phyloP scores from a whole-genome alignment of 2,329 filamentous ascomycete genomes.

The Pyrenochaeta sp. region DNA sequence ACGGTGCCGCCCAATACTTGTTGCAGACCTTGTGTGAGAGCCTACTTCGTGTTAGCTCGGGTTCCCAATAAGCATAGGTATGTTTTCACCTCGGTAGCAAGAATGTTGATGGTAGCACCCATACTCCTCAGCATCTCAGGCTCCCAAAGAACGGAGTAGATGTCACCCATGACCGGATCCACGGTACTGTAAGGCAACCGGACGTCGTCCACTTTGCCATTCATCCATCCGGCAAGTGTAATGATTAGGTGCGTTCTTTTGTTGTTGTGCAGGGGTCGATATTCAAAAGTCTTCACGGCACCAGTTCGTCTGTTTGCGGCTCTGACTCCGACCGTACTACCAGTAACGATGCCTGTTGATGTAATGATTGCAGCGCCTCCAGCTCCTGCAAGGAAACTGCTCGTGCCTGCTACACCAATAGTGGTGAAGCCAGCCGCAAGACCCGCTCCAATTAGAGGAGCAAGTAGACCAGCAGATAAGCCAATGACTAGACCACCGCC shows the following conservation, averaged over 20 bases:
- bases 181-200: slow-evolving; percentile 95
- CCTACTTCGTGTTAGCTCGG: slow-evolving; percentile 61
- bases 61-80: slow-evolving; percentile 31
- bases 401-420: slow-evolving; percentile 88
- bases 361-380: slow-evolving; percentile 95
- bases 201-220: slow-evolving; percentile 95
- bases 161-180: slow-evolving; percentile 96
- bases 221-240: slow-evolving; percentile 98
- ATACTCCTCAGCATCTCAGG: slow-evolving; percentile 98
- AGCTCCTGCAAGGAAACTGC: slow-evolving; percentile 87
- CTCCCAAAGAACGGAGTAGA: slow-evolving; percentile 97
- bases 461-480: slow-evolving; percentile 87
- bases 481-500: slow-evolving; percentile 95
- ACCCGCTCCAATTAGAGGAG: slow-evolving; percentile 92
- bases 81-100: slow-evolving; percentile 85
- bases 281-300: slow-evolving; percentile 95
- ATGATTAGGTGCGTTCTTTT: slow-evolving; percentile 96
- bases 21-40: slow-evolving; percentile 93
- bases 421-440: slow-evolving; percentile 94
- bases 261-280: slow-evolving; percentile 95
- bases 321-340: slow-evolving; percentile 83
- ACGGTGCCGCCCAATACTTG: slow-evolving; percentile 93
- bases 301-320: slow-evolving; percentile 90
- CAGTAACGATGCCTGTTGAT: slow-evolving; percentile 84
- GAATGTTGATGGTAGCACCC: slow-evolving; percentile 97